Conservation (phyloP, 2,329 filamentous ascomycete genomes). For the Shiraia bambusicola region DNA sequence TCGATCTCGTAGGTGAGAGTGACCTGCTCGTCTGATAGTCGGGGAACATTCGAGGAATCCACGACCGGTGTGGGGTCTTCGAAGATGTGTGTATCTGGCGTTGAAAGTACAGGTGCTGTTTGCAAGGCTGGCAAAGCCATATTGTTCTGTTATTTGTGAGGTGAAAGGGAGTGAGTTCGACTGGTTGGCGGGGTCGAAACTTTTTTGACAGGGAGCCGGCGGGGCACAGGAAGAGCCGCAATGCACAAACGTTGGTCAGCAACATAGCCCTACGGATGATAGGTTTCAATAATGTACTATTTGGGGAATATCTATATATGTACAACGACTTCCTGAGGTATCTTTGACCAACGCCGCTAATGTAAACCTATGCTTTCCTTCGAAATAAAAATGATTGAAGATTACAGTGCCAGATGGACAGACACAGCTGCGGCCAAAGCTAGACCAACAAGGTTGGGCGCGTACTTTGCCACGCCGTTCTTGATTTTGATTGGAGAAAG, state of each 20-base stretch:
- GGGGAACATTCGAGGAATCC: constrained; percentile 35
- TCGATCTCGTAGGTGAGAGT: constrained; percentile 79
- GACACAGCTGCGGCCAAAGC: constrained; percentile 20
- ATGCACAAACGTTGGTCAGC: constrained; percentile 5
- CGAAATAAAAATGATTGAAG: not conserved
- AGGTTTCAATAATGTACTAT: constrained; percentile 1
- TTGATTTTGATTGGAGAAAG: constrained; percentile 18
- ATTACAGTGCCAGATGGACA: constrained; percentile 18
- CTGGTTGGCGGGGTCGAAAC: constrained; percentile 17
- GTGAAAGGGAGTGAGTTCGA: constrained; percentile 1
- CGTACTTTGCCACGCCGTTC: constrained; percentile 26
- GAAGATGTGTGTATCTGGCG: constrained; percentile 62
- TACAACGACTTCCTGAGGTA: no score
- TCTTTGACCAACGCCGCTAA: no score
- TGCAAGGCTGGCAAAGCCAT: constrained; percentile 33
- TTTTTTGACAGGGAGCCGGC: constrained; percentile 11
- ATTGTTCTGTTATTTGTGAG: constrained; percentile 8
- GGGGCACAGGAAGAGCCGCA: constrained; percentile 17
- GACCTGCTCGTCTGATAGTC: constrained; percentile 68
- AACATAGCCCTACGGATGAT: constrained; percentile 5
- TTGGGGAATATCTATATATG: no score
- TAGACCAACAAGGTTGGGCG: constrained; percentile 25
- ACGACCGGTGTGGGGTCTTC: constrained; percentile 53
- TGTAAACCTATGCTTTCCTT: not conserved
- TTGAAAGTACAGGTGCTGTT: constrained; percentile 61